Percentiles rank a stretch among this genome's conserved stretches.
Evolutionary conservation across 352 stramenopile genomes (phyloP).

Genomic region (Elongisporangium prolatum): DNA sequence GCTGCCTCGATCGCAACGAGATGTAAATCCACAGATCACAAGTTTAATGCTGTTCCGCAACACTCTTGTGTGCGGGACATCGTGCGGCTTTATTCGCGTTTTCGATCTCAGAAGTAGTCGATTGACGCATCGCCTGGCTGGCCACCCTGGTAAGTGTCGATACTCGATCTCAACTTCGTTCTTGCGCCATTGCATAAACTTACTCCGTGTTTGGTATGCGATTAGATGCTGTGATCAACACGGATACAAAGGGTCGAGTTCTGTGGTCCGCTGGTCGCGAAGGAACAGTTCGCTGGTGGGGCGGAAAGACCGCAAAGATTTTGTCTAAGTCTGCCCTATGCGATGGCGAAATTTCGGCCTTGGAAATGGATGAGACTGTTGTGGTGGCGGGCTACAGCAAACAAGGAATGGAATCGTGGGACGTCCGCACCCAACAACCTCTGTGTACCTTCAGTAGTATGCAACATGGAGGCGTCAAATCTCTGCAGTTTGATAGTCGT

Average conservation of each 20-base stretch:
- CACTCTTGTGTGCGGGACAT: constrained; percentile 85
- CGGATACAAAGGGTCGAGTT: constrained; percentile 80
- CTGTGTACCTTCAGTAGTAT: constrained; percentile 81
- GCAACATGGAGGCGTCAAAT: constrained; percentile 63
- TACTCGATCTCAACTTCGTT: not conserved
- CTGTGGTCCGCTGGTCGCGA: constrained; percentile 83
- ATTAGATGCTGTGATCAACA: constrained; percentile 74
- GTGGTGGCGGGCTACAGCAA: constrained; percentile 79
- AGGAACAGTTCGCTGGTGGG: constrained; percentile 84
- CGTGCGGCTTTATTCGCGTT: constrained; percentile 80
- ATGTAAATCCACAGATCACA: constrained; percentile 73
- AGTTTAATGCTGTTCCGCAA: constrained; percentile 86
- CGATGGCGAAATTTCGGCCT: constrained; percentile 61
- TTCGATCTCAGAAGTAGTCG: constrained; percentile 80
- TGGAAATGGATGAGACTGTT: constrained; percentile 88
- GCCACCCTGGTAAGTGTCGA: constrained; percentile 61
- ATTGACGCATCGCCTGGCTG: constrained; percentile 77
- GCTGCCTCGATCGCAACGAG: constrained; percentile 57
- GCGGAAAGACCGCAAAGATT: constrained; percentile 84
- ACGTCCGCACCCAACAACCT: constrained; percentile 83
- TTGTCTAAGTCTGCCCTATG: constrained; percentile 80
- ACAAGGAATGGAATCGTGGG: constrained; percentile 86
- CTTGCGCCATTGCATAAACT: not conserved
- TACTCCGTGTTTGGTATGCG: constrained; percentile 1
- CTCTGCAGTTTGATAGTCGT: constrained; percentile 81